Conservation (phyloP, 1,284 basidiomycete species). For the Moniliophthora roreri region DNA sequence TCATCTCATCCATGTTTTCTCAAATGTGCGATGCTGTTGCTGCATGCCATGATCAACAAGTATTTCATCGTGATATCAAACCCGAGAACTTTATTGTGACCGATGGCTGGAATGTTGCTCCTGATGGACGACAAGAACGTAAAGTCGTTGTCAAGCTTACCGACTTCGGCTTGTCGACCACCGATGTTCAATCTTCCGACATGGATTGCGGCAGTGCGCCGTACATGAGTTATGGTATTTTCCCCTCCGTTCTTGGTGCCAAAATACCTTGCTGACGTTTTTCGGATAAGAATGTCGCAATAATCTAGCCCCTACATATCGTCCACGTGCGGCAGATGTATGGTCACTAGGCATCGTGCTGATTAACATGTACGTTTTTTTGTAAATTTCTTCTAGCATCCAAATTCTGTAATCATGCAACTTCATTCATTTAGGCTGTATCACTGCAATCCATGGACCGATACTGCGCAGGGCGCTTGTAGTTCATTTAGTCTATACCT, state of each 20-base stretch:
- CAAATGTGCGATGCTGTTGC: conserved; percentile 98
- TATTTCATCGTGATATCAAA: conserved; percentile 98
- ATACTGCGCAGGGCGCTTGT: conserved; percentile 78
- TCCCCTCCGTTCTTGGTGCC: conserved; percentile 10
- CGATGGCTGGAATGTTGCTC: conserved; percentile 62
- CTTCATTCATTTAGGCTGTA: conserved; percentile 67
- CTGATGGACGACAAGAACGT: conserved; percentile 63
- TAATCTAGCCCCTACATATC: conserved; percentile 92
- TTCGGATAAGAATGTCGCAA: conserved; percentile 85
- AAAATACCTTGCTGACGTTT: conserved; percentile 14
- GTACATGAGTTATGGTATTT: conserved; percentile 95
- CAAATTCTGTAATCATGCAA: conserved; percentile 15
- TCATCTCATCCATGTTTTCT: conserved; percentile 95
- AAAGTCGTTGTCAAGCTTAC: conserved; percentile 90
- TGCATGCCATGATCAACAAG: conserved; percentile 90
- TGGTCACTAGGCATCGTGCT: conserved; percentile 99
- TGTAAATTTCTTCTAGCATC: conserved; percentile 13
- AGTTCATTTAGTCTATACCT: conserved; percentile 86
- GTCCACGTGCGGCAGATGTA: conserved; percentile 93
- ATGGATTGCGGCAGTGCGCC: conserved; percentile 99
- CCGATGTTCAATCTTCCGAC: conserved; percentile 85
- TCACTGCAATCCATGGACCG: conserved; percentile 98
- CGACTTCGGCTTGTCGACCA: conserved; percentile 96
- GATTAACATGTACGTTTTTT: conserved; percentile 82
- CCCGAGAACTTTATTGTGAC: conserved; percentile 96